These are phyloP conservation scores for Lunasporangiospora selenospora DNA, from an alignment of 192 early-diverging fungal genomes.

Conservation along the genomic window DNA sequence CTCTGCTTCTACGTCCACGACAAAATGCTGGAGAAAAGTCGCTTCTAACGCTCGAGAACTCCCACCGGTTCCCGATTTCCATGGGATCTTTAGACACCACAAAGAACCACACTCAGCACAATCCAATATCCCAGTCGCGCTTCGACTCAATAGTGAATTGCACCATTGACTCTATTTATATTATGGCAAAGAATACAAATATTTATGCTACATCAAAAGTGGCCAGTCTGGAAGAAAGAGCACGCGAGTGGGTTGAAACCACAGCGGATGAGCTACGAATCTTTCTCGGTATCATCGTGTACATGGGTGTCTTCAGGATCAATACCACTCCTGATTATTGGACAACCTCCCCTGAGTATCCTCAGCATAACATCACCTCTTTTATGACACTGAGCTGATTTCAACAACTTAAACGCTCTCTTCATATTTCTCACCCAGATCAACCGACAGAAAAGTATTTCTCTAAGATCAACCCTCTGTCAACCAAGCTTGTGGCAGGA, in stretches of 20 bases:
- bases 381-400: slow-evolving; percentile 30
- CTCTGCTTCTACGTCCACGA: no score
- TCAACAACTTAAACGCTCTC: slow-evolving; percentile 22
- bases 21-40: no score
- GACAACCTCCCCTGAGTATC: not conserved
- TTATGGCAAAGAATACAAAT: slow-evolving; percentile 30
- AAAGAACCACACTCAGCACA: no score
- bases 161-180: no score
- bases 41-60: no score
- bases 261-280: slow-evolving; percentile 9
- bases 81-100: no score
- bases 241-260: slow-evolving; percentile 6
- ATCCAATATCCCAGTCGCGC: no score
- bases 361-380: slow-evolving; percentile 7
- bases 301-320: slow-evolving; percentile 23
- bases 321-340: slow-evolving; percentile 3
- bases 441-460: not conserved
- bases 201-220: slow-evolving; percentile 10
- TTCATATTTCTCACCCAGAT: slow-evolving; percentile 15
- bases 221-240: not conserved
- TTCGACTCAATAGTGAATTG: no score
- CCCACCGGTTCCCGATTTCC: no score
- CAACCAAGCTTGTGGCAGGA: not conserved
- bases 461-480: slow-evolving; percentile 24
- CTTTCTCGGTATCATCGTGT: slow-evolving; percentile 25